Evolutionary conservation across 2,329 filamentous ascomycete species (phyloP), one percentile per base, ranked within the genome.

Genomic region (Stagonosporopsis vannaccii): DNA sequence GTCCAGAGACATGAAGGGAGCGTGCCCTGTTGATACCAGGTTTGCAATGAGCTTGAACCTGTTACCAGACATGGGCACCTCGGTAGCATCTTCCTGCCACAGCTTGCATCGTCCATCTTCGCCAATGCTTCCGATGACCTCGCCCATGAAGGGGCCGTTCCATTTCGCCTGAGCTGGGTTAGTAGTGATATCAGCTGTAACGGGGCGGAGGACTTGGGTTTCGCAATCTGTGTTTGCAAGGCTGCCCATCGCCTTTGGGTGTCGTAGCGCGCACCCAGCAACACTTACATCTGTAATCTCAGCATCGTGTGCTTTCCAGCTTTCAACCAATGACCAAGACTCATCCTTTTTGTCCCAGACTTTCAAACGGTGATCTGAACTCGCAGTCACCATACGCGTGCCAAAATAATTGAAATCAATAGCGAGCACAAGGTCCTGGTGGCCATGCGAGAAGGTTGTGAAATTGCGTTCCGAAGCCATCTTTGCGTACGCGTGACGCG

Each of bases 401-500:
- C 93, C 94, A 75, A 96, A 96, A 64, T 88, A 88, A 77, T 97
- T 97, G 83, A 96, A 96, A 64, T 91, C 89, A 59, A 94, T 88
- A 51, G 91, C 89, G 62, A 93, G 88, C 47, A 96, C 90, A 40
- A 95, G 83, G 74, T 96, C 90, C 69, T 87, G 85, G 77, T 93
- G 90, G 66, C 88, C 88, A 74, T 92, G 87, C 58, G 87, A 85
- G 68, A 91, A 84, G 65, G 90, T 86, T 59, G 79, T 77, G 57
- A 81, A 81, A 64, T 66, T 68, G 63, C 67, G 71, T 30, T 71
- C 69, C 43, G 72, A 58, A n/a, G 71, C 70, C 75, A 77, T 77
- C 13, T 66, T 68, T 20, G 63, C 63, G 55, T 69, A 75, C 32
- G 69, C 69, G 51, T 58, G 56, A 48, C 60, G 70, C 49, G 72